These are phyloP conservation scores for Colletotrichum shisoi DNA, from an alignment of 2,329 filamentous ascomycete genomes.

Conservation along the genomic window DNA sequence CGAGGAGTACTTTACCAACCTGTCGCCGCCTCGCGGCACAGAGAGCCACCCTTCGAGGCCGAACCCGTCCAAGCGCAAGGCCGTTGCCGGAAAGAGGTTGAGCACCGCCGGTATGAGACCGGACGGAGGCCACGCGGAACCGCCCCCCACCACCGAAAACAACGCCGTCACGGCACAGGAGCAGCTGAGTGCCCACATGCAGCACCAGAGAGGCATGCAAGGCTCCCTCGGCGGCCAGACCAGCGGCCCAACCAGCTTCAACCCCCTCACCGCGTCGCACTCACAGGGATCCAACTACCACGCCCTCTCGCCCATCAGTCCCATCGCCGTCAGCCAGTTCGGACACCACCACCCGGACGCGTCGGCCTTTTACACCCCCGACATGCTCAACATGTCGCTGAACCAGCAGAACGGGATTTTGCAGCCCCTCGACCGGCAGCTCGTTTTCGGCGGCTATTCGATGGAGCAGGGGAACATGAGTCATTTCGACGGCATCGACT, in stretches of 20 bases:
- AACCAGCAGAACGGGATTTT: slow-evolving; percentile 62
- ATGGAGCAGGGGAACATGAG: slow-evolving; percentile 56
- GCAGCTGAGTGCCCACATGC: slow-evolving; percentile 48
- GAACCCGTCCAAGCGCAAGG: slow-evolving; percentile 49
- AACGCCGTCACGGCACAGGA: slow-evolving; percentile 50
- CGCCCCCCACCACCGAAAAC: slow-evolving; percentile 39
- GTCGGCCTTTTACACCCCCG: slow-evolving; percentile 57
- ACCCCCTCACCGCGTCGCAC: slow-evolving; percentile 53
- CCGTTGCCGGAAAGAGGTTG: slow-evolving; percentile 49
- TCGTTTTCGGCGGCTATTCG: slow-evolving; percentile 77
- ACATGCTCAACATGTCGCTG: slow-evolving; percentile 63
- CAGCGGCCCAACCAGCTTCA: slow-evolving; percentile 53
- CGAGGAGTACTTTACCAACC: slow-evolving; percentile 88
- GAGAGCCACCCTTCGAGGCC: slow-evolving; percentile 45
- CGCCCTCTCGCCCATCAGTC: slow-evolving; percentile 62
- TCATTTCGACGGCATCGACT: slow-evolving; percentile 53
- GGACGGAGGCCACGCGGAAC: slow-evolving; percentile 40
- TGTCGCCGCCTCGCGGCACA: slow-evolving; percentile 69
- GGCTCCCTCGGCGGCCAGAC: slow-evolving; percentile 53
- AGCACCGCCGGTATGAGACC: slow-evolving; percentile 26
- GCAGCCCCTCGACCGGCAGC: slow-evolving; percentile 76
- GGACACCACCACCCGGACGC: slow-evolving; percentile 50
- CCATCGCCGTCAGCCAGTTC: slow-evolving; percentile 54
- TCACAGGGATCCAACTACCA: slow-evolving; percentile 55
- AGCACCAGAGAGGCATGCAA: slow-evolving; percentile 56